Base-by-base conservation (phyloP, 768 basidiomycete genomes). In the Megacollybia marginata region DNA sequence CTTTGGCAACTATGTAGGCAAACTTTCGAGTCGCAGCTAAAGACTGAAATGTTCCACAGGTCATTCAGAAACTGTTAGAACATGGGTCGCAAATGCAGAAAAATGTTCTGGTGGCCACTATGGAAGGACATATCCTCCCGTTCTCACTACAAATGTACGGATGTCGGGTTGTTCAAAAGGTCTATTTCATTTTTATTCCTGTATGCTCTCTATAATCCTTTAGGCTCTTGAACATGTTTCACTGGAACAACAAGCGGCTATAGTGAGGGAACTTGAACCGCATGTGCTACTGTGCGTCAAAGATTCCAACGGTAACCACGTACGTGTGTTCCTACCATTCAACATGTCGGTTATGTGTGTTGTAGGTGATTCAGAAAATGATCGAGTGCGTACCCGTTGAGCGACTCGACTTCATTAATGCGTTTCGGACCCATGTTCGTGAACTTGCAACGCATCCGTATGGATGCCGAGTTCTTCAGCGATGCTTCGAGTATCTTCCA, bases 91-190 rank as follows among this genome's bases (percentile, higher is more conserved):
- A 78, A 52, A 65, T 71, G 7, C 93, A 98, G 62, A 87, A 84
- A 59, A 77, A 76, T 8, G 68, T 75, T 18, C 70, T 97, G 42
- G 83, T 79, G 1, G 75, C 69, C 47, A 72, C 79, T 8, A 85
- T 99, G 77, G 84, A 91, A 59, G 82, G 83, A 0, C 83, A 87
- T 59, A 74, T 93, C 33, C 69, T 92, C 4, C 69, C 76, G 13
- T 71, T 97, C 47, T 88, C 92, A 9, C 69, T 88, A 49, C 89
- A 97, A 61, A 90, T 94, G 78, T 98, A 98, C 65, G 95, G 94
- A 4, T 99, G 95, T 66, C 82, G 95, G 12, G 93, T 98, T 7
- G 85, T 94, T 16, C 92, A 95, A 64, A 92, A 92, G 84, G 91
- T 89, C 53, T 20, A 55, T 54, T 23, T 5, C 35, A n/a, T 5